Evolutionary conservation across 352 stramenopile genomes (phyloP), one percentile per base, ranked within the genome.

Genomic region (Phytophthora ramorum): DNA sequence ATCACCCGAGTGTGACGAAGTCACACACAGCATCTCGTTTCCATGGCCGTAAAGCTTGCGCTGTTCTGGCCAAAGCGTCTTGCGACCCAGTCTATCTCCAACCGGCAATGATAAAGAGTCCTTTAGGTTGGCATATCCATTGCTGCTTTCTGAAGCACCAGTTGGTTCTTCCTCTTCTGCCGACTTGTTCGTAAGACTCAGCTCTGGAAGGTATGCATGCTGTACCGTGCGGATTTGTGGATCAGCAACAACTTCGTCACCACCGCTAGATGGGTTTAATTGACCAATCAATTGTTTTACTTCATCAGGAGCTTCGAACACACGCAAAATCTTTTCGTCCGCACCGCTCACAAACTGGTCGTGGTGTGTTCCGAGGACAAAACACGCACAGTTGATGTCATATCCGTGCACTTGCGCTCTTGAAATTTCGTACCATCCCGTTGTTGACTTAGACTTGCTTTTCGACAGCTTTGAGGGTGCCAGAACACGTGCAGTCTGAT

Each of bases 311-410:
- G 80, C 82, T 52, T 89, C 75, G 38, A 92, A 91, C 2, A 91
- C 77, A 3, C 86, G 83, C n/a, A 95, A 51, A 59, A 95, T 91
- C 62, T 95, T 94, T 51, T 95, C 86, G 49, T 93, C 86, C 0
- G 86, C 84, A n/a, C 86, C 86, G 24, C 84, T 91, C 8, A 95
- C 84, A 45, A 92, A 92, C 9, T 76, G 66, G 13, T 87, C 74
- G 19, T 64, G 9, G 16, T 6, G 40, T 2, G 37, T 10, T 19
- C 52, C 53, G 9, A 62, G 37, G 4, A 91, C 46, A 37, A 95
- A 93, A 35, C 73, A 76, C 4, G 59, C 86, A 24, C 86, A 95
- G 60, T 93, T 91, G 58, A 95, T 73, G 46, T 95, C 84, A 41
- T 95, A 93, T 22, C 86, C 86, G 38, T 95, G 86, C 7, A 95